Conservation (phyloP, 805 yeast species). For the Grigorovia yakushimaensis region DNA sequence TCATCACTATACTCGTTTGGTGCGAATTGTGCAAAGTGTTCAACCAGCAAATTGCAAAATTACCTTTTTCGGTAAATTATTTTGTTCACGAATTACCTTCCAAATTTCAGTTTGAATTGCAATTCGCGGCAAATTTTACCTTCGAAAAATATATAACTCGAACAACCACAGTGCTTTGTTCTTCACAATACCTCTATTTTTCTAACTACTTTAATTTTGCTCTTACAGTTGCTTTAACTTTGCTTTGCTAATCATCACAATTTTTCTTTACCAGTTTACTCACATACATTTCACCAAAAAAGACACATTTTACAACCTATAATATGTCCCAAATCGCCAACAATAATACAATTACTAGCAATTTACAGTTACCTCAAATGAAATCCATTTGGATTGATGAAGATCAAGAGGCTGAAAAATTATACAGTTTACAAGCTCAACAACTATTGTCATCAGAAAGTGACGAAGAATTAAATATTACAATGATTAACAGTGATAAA, state of each 20-base stretch:
- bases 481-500: slow-evolving; percentile 27
- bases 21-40: not conserved
- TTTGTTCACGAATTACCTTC: not conserved
- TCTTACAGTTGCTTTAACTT: too few species aligned
- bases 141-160: not conserved
- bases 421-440: slow-evolving; percentile 26
- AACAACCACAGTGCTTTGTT: not conserved
- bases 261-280: not conserved
- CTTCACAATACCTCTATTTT: not conserved
- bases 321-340: not conserved
- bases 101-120: not conserved
- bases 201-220: too few species aligned
- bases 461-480: slow-evolving; percentile 25
- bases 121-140: not conserved
- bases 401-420: slow-evolving; percentile 28
- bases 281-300: not conserved
- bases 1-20: not conserved
- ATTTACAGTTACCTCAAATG: slow-evolving; percentile 26
- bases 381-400: slow-evolving; percentile 37
- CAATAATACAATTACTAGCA: not conserved
- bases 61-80: not conserved
- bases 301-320: not conserved
- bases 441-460: slow-evolving; percentile 15
- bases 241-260: too few species aligned
- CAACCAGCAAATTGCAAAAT: not conserved